Conservation (phyloP, 2,329 filamentous ascomycete genomes). For the Onygenales sp. region DNA sequence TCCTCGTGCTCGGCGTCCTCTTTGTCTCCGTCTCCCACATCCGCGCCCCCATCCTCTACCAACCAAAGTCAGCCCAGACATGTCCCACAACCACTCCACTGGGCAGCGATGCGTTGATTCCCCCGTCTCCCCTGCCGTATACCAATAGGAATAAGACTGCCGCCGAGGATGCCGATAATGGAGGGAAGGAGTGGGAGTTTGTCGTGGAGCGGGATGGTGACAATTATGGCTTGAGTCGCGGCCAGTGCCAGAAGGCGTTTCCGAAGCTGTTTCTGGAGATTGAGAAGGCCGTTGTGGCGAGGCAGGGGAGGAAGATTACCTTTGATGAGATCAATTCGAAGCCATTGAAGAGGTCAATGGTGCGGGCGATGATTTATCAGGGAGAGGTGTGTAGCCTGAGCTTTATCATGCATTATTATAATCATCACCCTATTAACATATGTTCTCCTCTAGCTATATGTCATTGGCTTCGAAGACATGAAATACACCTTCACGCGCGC, state of each 20-base stretch:
- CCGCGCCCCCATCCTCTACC: not conserved
- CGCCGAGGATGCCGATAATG: not conserved
- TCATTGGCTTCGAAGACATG: slow-evolving; percentile 26
- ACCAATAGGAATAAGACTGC: not conserved
- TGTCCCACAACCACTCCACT: not conserved
- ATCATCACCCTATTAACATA: not conserved
- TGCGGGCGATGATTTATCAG: slow-evolving; percentile 25
- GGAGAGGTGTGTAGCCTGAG: slow-evolving; percentile 24
- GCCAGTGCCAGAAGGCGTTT: slow-evolving; percentile 31
- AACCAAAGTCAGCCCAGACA: not conserved
- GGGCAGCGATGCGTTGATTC: not conserved
- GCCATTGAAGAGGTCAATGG: slow-evolving; percentile 25
- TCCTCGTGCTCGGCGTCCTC: slow-evolving; percentile 7
- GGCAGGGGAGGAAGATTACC: slow-evolving; percentile 17
- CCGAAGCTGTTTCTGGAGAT: slow-evolving; percentile 30
- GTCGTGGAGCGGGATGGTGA: slow-evolving; percentile 22
- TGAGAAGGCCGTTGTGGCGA: slow-evolving; percentile 21
- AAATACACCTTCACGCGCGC: slow-evolving; percentile 26
- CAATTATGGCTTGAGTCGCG: slow-evolving; percentile 27
- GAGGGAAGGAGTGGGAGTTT: slow-evolving; percentile 23
- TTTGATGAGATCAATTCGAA: slow-evolving; percentile 27
- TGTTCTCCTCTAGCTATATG: slow-evolving; percentile 21
- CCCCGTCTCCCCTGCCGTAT: not conserved
- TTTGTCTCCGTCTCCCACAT: not conserved
- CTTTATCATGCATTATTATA: not conserved